A percentile compares a stretch with the other conserved stretches of the same genome.
Evolutionary conservation across 208 protist species (phyloP).

Genomic region (Trypanosoma theileri): DNA sequence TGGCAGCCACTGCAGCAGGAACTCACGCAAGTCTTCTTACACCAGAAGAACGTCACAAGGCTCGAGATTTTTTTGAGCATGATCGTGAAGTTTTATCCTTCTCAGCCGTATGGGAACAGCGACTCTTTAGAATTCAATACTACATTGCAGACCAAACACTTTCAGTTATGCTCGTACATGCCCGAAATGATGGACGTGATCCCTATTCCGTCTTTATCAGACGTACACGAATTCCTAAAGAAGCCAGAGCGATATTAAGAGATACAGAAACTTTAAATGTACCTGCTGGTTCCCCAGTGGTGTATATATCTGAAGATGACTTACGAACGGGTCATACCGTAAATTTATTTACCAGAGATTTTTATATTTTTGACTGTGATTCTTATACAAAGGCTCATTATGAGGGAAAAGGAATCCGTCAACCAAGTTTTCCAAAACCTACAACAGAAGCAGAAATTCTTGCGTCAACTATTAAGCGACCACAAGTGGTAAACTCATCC

Average conservation of each 20-base stretch:
- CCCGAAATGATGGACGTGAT: constrained; percentile 94
- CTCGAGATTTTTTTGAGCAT: constrained; percentile 89
- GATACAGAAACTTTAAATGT: constrained; percentile 72
- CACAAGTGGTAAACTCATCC: constrained; percentile 19
- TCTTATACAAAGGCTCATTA: constrained; percentile 89
- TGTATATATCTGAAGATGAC: constrained; percentile 74
- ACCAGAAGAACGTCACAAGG: constrained; percentile 73
- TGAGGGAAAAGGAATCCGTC: constrained; percentile 41
- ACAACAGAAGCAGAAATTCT: constrained; percentile 43
- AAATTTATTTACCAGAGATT: constrained; percentile 75
- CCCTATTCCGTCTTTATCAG: constrained; percentile 92
- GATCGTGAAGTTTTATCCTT: constrained; percentile 96
- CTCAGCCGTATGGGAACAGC: constrained; percentile 93
- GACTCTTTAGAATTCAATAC: constrained; percentile 93
- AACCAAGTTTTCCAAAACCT: constrained; percentile 34
- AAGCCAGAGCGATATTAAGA: constrained; percentile 25
- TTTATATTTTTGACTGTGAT: constrained; percentile 95
- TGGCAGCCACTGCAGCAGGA: constrained; percentile 57
- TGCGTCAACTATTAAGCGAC: constrained; percentile 2
- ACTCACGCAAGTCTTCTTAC: constrained; percentile 78
- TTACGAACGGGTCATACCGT: constrained; percentile 81
- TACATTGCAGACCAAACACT: constrained; percentile 95
- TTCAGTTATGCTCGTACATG: constrained; percentile 89
- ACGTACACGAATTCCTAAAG: constrained; percentile 84
- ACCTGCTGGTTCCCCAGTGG: constrained; percentile 34